Conservation (phyloP, 805 yeast genomes). For the Ogataea angusta region DNA sequence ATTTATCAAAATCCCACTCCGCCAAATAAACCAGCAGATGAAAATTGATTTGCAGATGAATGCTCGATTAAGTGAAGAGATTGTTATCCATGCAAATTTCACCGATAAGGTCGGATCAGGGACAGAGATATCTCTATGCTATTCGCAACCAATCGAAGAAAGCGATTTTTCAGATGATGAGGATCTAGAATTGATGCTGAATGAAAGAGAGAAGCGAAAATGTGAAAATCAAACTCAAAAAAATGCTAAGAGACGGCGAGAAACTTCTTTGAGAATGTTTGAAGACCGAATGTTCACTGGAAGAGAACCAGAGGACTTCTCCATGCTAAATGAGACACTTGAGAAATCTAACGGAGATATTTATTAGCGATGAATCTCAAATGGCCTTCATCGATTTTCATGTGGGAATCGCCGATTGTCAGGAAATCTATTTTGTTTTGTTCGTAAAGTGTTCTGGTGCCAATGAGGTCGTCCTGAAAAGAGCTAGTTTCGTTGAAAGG, state of each 20-base stretch:
- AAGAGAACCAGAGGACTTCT: too few species aligned
- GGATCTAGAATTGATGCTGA: constrained; percentile 11
- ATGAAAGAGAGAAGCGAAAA: constrained; percentile 3
- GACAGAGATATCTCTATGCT: neutral
- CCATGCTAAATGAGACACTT: neutral
- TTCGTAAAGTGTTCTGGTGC: constrained; percentile 48
- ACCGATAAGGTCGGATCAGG: constrained; percentile 39
- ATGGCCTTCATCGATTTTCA: constrained; percentile 57
- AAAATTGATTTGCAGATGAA: constrained; percentile 28
- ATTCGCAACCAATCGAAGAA: neutral
- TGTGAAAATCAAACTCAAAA: neutral
- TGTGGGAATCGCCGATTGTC: constrained; percentile 56
- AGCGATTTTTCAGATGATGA: constrained; percentile 19
- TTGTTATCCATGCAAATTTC: constrained; percentile 34
- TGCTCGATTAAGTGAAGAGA: constrained; percentile 20
- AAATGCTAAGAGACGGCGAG: neutral
- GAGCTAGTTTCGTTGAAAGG: constrained; percentile 48
- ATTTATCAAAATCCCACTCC: constrained; percentile 39
- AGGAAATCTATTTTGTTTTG: constrained; percentile 45
- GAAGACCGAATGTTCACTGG: too few species aligned
- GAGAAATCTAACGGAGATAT: constrained; percentile 32
- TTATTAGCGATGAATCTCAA: constrained; percentile 40
- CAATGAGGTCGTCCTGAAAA: constrained; percentile 56
- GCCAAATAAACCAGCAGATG: constrained; percentile 23
- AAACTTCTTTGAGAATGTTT: too few species aligned